Percentiles rank a stretch among this genome's conserved stretches.
Evolutionary conservation across 2,329 filamentous ascomycete species (phyloP).

Genomic region (Penicillium frequentans): DNA sequence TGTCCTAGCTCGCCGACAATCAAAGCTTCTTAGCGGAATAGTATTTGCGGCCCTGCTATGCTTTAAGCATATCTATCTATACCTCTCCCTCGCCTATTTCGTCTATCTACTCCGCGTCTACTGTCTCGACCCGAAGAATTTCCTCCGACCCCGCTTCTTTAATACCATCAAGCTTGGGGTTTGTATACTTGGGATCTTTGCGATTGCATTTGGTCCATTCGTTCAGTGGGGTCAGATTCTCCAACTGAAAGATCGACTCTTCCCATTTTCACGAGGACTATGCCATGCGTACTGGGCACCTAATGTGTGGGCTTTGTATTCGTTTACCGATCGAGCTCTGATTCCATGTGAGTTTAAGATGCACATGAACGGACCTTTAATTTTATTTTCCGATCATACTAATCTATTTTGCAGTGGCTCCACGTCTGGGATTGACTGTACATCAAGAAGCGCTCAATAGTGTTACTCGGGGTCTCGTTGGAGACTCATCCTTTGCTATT

Average conservation of each 20-base stretch:
- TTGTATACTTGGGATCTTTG: conserved; percentile 71
- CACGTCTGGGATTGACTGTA: conserved; percentile 72
- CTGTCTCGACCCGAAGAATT: conserved; percentile 75
- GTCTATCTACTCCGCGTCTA: conserved; percentile 87
- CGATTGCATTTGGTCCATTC: conserved; percentile 86
- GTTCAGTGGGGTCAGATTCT: conserved; percentile 75
- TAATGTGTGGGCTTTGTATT: conserved; percentile 96
- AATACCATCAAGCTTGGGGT: conserved; percentile 82
- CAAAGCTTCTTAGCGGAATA: conserved; percentile 73
- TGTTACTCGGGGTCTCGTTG: conserved; percentile 88
- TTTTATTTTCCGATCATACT: conserved; percentile 24
- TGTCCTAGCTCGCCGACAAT: conserved; percentile 73
- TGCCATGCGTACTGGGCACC: conserved; percentile 99
- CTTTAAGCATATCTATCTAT: conserved; percentile 98
- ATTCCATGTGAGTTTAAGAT: conserved; percentile 66
- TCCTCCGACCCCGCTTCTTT: conserved; percentile 71
- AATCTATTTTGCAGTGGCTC: conserved; percentile 63
- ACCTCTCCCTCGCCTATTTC: conserved; percentile 93
- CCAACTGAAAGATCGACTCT: conserved; percentile 80
- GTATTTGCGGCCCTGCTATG: conserved; percentile 83
- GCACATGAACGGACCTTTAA: not conserved
- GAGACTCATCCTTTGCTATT: conserved; percentile 90
- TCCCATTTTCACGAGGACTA: conserved; percentile 89
- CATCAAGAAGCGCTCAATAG: conserved; percentile 76
- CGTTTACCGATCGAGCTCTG: conserved; percentile 79